A percentile compares a stretch with the other conserved stretches of the same genome.
These are phyloP conservation scores for Cordyceps tenuipes DNA, from an alignment of 2,329 filamentous ascomycete genomes.

Conservation along the genomic window DNA sequence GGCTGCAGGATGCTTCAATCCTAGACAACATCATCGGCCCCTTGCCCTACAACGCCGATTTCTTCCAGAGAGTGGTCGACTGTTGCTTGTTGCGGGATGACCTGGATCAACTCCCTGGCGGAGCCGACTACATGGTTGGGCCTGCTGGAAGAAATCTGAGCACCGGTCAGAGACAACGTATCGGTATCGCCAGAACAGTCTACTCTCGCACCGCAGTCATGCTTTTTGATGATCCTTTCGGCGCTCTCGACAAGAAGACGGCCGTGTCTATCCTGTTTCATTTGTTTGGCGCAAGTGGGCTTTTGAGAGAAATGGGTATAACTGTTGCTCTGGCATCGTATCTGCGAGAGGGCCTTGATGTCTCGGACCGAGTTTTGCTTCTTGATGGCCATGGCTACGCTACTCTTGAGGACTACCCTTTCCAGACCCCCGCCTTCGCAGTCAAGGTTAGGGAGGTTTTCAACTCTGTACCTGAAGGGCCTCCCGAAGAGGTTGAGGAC, in stretches of 20 bases:
- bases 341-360: constrained; percentile 5
- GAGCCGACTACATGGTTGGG: constrained; percentile 1
- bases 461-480: background rate
- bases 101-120: background rate
- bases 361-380: constrained; percentile 4
- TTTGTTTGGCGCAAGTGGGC: constrained; percentile 2
- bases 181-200: constrained; percentile 5
- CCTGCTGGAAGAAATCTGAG: constrained; percentile 1
- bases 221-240: constrained; percentile 9
- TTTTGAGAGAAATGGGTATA: constrained; percentile 5
- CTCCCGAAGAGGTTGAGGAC: constrained; percentile 6
- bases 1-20: constrained; percentile 3
- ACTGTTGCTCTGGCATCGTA: constrained; percentile 1
- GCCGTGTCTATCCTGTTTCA: constrained; percentile 8
- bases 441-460: background rate
- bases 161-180: background rate
- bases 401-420: constrained; percentile 1
- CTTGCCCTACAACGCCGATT: constrained; percentile 2
- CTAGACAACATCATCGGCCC: constrained; percentile 7
- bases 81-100: constrained; percentile 3
- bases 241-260: background rate
- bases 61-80: background rate
- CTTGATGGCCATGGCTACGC: constrained; percentile 5
- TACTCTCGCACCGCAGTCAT: constrained; percentile 6
- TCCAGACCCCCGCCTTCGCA: constrained; percentile 2